Percentiles rank a stretch among this genome's conserved stretches.
These are phyloP conservation scores for Sphaerostilbella broomeana DNA, from an alignment of 2,329 filamentous ascomycete genomes.

Conservation along the genomic window DNA sequence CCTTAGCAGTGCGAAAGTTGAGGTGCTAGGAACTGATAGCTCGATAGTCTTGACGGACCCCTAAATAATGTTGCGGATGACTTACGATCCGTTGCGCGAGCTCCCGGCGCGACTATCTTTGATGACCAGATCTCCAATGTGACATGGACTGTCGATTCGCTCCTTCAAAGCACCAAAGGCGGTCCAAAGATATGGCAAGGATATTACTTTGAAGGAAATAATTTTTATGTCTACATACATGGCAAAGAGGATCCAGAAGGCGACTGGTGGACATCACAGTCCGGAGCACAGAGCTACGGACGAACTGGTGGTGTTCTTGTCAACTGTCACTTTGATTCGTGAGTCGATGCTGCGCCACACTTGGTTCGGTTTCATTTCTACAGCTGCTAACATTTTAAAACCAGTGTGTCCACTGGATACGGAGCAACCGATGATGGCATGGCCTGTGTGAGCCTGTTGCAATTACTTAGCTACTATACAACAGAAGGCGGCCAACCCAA, in stretches of 20 bases:
- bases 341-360: constrained; percentile 18
- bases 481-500: constrained; percentile 63
- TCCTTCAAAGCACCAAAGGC: constrained; percentile 13
- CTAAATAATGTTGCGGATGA: not conserved
- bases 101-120: constrained; percentile 56
- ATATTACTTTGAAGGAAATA: constrained; percentile 87
- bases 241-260: constrained; percentile 68
- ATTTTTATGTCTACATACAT: constrained; percentile 85
- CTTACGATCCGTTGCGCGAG: constrained; percentile 3
- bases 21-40: not conserved
- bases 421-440: constrained; percentile 93
- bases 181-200: constrained; percentile 30
- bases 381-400: constrained; percentile 16
- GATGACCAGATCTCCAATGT: constrained; percentile 75
- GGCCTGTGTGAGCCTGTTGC: constrained; percentile 77
- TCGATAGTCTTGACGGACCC: not conserved
- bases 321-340: constrained; percentile 87
- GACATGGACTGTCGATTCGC: constrained; percentile 45
- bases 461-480: constrained; percentile 83
- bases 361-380: not conserved
- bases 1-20: too few species aligned
- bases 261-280: constrained; percentile 60
- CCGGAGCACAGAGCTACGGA: constrained; percentile 38
- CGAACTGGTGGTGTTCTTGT: constrained; percentile 75
- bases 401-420: constrained; percentile 79